A percentile compares a stretch with the other conserved stretches of the same genome.
phyloP scores from a whole-genome alignment of 2,329 filamentous ascomycete genomes.

The Alternaria solani region DNA sequence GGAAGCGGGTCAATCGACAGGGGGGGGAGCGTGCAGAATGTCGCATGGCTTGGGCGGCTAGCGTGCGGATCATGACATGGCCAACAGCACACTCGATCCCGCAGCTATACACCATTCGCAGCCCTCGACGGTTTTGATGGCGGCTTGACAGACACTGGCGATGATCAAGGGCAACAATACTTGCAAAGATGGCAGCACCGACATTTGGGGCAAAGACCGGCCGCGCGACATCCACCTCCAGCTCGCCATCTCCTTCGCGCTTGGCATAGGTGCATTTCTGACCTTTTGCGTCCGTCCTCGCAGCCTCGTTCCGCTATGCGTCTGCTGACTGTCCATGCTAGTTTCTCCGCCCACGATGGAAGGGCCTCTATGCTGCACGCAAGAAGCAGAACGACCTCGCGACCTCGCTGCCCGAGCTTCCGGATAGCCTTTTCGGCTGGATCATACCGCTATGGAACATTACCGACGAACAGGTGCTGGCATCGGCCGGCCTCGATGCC shows the following conservation, averaged over 20 bases:
- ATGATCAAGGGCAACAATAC: conserved; percentile 32
- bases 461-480: conserved; percentile 86
- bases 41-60: conserved; percentile 14
- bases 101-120: conserved; percentile 10
- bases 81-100: conserved; percentile 9
- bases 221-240: conserved; percentile 65
- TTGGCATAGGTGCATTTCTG: conserved; percentile 76
- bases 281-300: conserved; percentile 72
- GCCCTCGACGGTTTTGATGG: conserved; percentile 23
- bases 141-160: conserved; percentile 13
- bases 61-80: conserved; percentile 18
- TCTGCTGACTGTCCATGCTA: conserved; percentile 52
- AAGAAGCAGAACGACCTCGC: conserved; percentile 76
- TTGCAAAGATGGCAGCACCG: conserved; percentile 28
- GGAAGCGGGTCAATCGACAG: background rate
- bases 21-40: background rate
- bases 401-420: conserved; percentile 75
- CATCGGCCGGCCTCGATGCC: conserved; percentile 90
- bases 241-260: conserved; percentile 72
- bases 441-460: conserved; percentile 85
- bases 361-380: conserved; percentile 85
- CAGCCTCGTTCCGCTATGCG: conserved; percentile 3
- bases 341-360: conserved; percentile 91
- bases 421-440: conserved; percentile 90
- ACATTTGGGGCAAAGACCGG: conserved; percentile 45